Evolutionary conservation across 768 basidiomycete genomes (phyloP).

Genomic region (Steccherinum ochraceum): DNA sequence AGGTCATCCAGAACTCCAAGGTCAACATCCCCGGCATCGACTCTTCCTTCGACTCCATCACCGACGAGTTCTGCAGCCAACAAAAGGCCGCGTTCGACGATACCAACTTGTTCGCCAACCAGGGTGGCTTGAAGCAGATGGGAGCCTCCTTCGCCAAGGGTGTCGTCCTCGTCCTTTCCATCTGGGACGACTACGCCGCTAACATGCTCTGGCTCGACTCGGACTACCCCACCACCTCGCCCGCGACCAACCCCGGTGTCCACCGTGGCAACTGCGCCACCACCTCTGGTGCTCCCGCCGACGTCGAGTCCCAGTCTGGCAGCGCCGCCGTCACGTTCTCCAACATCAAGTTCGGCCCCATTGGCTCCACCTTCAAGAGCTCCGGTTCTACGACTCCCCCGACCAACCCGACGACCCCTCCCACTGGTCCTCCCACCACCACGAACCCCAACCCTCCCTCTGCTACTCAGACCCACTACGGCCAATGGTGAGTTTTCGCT

Average conservation of each 20-base stretch:
- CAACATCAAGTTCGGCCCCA: constrained; percentile 43
- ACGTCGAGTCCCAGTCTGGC: constrained; percentile 31
- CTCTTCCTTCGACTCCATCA: constrained; percentile 39
- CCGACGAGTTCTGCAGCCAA: constrained; percentile 35
- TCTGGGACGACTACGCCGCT: too few relatives aligned
- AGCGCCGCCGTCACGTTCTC: constrained; percentile 42
- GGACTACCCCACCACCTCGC: constrained; percentile 28
- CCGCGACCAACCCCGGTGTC: constrained; percentile 12
- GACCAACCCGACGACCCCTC: background rate
- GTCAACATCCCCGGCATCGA: constrained; percentile 36
- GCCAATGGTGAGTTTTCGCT: background rate
- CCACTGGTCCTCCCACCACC: background rate
- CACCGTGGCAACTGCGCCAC: constrained; percentile 28
- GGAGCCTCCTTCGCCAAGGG: constrained; percentile 30
- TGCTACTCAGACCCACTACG: background rate
- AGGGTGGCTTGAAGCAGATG: constrained; percentile 32
- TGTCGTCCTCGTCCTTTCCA: too few relatives aligned
- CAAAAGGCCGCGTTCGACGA: constrained; percentile 40
- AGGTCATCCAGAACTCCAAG: constrained; percentile 39
- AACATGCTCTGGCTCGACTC: constrained; percentile 57
- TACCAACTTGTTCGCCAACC: constrained; percentile 29
- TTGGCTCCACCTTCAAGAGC: constrained; percentile 34
- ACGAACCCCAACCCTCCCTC: background rate
- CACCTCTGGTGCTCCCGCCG: constrained; percentile 34
- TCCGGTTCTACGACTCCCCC: constrained; percentile 1